Evolutionary conservation across 257 asterid species (phyloP), one percentile per base, ranked within the genome.

Genomic region (Coffea canephora): DNA sequence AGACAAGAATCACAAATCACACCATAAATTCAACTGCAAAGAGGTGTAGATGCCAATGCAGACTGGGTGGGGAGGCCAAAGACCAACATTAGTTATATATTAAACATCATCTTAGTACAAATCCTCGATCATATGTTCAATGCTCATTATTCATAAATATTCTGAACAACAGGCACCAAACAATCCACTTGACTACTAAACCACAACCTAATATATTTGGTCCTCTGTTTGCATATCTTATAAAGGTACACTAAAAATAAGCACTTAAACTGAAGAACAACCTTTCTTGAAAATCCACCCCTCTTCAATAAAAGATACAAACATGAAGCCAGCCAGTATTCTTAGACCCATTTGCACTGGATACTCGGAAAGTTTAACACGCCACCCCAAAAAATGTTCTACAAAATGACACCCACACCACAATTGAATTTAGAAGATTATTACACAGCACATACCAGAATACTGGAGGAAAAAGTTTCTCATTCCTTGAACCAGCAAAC

Each of bases 401-500:
- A 18, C 19, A 77, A 14, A 16, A n/a, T 25, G 64, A 27, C 45
- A 49, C 34, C 11, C 15, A 5, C 46, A 64, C 43, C 79, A 62
- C 73, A 16, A 16, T 70, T 18, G 14, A 71, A 48, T 23, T 13
- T 8, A 21, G 36, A 45, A 43, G 36, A 36, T 15, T 70, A n/a
- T 54, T 23, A 5, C 50, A 73, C 36, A 43, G 11, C 41, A 43
- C 82, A 55, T 54, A 69, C 76, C 71, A 10, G 6, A n/a, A 27
- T 71, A 71, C 41, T 61, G 14, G 41, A 18, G 57, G 4, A 16
- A 72, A 61, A 64, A 14, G n/a, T 48, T n/a, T 48, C 55, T 69
- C n/a, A 62, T 69, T 82, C 49, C 52, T 81, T 62, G 69, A 13
- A 64, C 25, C 73, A 69, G 76, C 62, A 59, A 27, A 23, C 65